Conservation (phyloP, 2,329 filamentous ascomycete species). For the Sclerotinia nivalis region DNA sequence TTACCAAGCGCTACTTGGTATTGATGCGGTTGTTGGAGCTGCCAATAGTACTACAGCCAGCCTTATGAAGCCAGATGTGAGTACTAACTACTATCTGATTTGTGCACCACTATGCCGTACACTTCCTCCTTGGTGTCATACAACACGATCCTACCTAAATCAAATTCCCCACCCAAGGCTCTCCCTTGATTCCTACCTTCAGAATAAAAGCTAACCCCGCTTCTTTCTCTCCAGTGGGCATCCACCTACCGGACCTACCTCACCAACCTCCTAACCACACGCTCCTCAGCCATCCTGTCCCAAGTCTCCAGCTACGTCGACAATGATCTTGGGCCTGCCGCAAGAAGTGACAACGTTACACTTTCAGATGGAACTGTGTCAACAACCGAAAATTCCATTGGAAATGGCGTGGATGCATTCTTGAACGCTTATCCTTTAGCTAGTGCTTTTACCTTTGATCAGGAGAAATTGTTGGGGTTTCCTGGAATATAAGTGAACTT, state of each 20-base stretch:
- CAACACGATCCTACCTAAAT: neutral
- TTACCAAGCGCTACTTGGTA: conserved; percentile 14
- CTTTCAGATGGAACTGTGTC: conserved; percentile 4
- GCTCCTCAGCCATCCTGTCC: neutral
- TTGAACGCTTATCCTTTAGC: neutral
- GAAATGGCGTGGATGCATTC: neutral
- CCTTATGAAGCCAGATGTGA: conserved; percentile 8
- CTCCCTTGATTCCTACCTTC: neutral
- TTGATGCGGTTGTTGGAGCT: neutral
- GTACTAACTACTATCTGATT: neutral
- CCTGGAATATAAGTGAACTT: neutral
- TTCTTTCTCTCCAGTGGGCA: conserved; percentile 3
- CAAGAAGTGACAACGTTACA: neutral
- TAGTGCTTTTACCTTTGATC: conserved; percentile 6
- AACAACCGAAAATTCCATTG: neutral
- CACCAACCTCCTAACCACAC: neutral
- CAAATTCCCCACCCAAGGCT: neutral
- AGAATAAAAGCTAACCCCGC: neutral
- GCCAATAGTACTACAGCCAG: neutral
- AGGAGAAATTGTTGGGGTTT: neutral
- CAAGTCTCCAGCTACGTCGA: conserved; percentile 11
- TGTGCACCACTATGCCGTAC: neutral
- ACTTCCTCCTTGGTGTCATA: neutral
- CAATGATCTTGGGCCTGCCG: conserved; percentile 7
- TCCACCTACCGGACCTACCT: conserved; percentile 1